Percentiles rank a stretch among this genome's conserved stretches.
Evolutionary conservation across 2,329 filamentous ascomycete genomes (phyloP).

Genomic region (Penicillium sp.): DNA sequence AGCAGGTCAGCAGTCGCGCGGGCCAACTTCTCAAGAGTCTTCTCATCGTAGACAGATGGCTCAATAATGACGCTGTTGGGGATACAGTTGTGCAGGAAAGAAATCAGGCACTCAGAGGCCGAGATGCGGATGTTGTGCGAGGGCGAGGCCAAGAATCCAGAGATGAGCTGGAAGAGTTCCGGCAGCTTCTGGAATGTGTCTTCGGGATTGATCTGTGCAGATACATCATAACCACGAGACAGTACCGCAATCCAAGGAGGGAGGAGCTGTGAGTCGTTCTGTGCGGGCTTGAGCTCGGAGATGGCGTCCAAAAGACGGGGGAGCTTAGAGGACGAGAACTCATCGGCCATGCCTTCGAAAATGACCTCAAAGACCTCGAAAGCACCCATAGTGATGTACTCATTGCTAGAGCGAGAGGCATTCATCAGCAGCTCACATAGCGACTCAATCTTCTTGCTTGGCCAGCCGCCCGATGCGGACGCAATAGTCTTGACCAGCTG

Average conservation of each 20-base stretch:
- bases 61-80: conserved; percentile 82
- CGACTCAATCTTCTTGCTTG: conserved; percentile 90
- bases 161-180: conserved; percentile 78
- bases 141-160: conserved; percentile 79
- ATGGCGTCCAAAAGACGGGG: conserved; percentile 90
- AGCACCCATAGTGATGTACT: conserved; percentile 93
- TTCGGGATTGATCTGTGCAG: conserved; percentile 82
- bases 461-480: conserved; percentile 87
- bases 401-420: conserved; percentile 88
- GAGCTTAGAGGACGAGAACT: conserved; percentile 85
- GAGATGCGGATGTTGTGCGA: conserved; percentile 94
- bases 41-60: conserved; percentile 91
- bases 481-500: conserved; percentile 92
- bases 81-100: conserved; percentile 88
- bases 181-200: conserved; percentile 92
- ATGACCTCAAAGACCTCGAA: conserved; percentile 99
- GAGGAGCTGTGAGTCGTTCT: conserved; percentile 91
- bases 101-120: conserved; percentile 91
- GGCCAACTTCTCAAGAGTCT: conserved; percentile 77
- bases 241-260: conserved; percentile 97
- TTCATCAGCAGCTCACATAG: conserved; percentile 86
- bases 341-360: conserved; percentile 86
- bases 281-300: conserved; percentile 83
- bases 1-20: conserved; percentile 74
- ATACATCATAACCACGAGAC: conserved; percentile 91